A percentile compares a stretch with the other conserved stretches of the same genome.
Evolutionary conservation across 1,284 basidiomycete genomes (phyloP).

Genomic region (Blastosporella zonata): DNA sequence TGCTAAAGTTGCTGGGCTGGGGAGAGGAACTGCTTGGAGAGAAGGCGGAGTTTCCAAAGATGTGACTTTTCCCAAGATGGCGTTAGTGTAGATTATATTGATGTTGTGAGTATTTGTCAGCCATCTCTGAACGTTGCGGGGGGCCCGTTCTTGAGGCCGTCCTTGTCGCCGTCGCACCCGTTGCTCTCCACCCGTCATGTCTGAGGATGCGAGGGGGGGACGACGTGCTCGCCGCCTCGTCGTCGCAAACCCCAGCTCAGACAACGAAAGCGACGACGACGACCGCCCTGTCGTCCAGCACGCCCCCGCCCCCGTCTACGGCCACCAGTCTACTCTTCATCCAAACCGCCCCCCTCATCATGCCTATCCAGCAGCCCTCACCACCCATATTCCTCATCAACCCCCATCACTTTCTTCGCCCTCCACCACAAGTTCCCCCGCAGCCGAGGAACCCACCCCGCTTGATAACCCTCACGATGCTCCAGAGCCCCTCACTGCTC

Average conservation of each 20-base stretch:
- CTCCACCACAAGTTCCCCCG: conserved; percentile 61
- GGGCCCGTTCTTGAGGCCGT: conserved; percentile 7
- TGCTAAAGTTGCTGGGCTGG: conserved; percentile 86
- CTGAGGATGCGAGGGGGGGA: conserved; percentile 33
- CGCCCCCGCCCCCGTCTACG: conserved; percentile 11
- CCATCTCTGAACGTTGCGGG: conserved; percentile 4
- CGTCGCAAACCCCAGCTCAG: conserved; percentile 60
- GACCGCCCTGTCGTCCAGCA: conserved; percentile 11
- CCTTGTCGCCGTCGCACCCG: conserved; percentile 4
- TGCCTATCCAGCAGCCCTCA: conserved; percentile 27
- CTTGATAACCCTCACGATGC: conserved; percentile 44
- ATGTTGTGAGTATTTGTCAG: conserved; percentile 11
- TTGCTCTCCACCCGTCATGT: conserved; percentile 29
- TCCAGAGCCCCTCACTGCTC: conserved; percentile 28
- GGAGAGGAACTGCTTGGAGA: conserved; percentile 82
- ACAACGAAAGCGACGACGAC: conserved; percentile 41
- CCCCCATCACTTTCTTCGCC: conserved; percentile 56
- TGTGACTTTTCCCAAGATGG: conserved; percentile 22
- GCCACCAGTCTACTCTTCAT: conserved; percentile 18
- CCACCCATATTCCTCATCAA: conserved; percentile 32
- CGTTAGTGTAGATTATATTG: not conserved
- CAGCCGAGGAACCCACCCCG: conserved; percentile 46
- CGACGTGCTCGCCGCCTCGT: conserved; percentile 41
- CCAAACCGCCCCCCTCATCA: conserved; percentile 17
- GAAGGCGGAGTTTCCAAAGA: conserved; percentile 73